Evolutionary conservation across 345 rosid species (phyloP), one percentile per base, ranked within the genome.

Genomic region (Salix dunnii): DNA sequence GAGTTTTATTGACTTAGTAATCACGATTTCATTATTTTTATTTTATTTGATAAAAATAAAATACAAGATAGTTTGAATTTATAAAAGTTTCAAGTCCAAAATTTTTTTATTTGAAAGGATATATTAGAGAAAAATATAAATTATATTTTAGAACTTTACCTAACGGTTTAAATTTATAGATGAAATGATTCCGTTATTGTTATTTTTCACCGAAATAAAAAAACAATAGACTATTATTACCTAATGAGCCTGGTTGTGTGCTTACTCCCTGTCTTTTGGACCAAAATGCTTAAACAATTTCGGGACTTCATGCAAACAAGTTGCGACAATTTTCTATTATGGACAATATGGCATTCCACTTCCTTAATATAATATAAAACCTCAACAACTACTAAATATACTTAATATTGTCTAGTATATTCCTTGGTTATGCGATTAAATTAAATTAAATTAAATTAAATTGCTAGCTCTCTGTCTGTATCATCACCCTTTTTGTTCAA

Each of bases 61-160:
- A 3, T 5, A 4, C 5, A 33, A 33, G 3, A 33, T 33, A 4
- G 0, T 33, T 0, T 33, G 5, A 0, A 0, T 33, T 1, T 33
- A 1, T 33, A 33, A 0, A 33, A 33, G 0, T 33, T 4, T 33
- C 1, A 33, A 33, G 6, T 0, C 5, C 4, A 33, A 31, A 31
- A 31, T 0, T 4, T 4, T 33, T 33, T 33, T 33, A 33, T 0
- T 33, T 4, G 6, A n/a, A n/a, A 4, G 6, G n/a, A n/a, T n/a
- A n/a, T n/a, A n/a, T n/a, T n/a, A n/a, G n/a, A n/a, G n/a, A n/a
- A n/a, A n/a, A n/a, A n/a, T n/a, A n/a, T n/a, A n/a, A n/a, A n/a
- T n/a, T n/a, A n/a, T n/a, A n/a, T n/a, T n/a, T n/a, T n/a, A n/a
- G n/a, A n/a, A n/a, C n/a, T n/a, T n/a, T n/a, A n/a, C n/a, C n/a